Evolutionary conservation across 2,329 filamentous ascomycete species (phyloP), one percentile per base, ranked within the genome.

Genomic region (Beauveria sp.): DNA sequence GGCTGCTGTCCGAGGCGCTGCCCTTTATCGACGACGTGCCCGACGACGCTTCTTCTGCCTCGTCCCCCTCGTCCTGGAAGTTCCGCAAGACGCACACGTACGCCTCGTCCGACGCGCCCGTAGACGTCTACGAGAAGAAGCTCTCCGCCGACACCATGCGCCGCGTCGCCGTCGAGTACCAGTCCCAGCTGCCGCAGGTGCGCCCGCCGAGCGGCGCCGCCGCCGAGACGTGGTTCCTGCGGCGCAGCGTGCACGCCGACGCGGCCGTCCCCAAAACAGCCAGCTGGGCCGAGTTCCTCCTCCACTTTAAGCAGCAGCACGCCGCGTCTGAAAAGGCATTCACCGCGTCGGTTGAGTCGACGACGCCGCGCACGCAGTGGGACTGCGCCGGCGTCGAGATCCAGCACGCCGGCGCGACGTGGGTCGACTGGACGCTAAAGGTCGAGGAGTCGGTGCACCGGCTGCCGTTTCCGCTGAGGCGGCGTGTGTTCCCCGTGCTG

Each of bases 381-480:
- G 76, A 79, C 58, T 80, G 77, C 61, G 68, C 49, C 5, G 77
- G 71, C 9, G 68, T 80, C 16, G 73, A 76, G 46, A 65, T 77
- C 4, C 68, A 72, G 20, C 69, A 74, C n/a, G 73, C 70, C 7
- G 77, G 69, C 0, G 68, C 71, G 58, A 69, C 61, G 24, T 86
- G 82, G 81, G 73, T 68, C 1, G 70, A 76, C 50, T 80, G 84
- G 67, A 75, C 74, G 38, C 72, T 86, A 20, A 68, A 69, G 66
- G 75, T 89, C 24, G 80, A 82, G 64, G 86, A 90, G 74, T 88
- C 89, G 79, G 80, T 81, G 61, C 88, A 91, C 71, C 77, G 78
- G 51, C 78, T 91, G 58, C 81, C 82, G 0, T 75, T 78, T 3
- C 78, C 84, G n/a, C 76, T 91, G 8, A 79, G 80, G 62, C 81